Conservation (phyloP, 768 basidiomycete genomes). For the Suillus decipiens region DNA sequence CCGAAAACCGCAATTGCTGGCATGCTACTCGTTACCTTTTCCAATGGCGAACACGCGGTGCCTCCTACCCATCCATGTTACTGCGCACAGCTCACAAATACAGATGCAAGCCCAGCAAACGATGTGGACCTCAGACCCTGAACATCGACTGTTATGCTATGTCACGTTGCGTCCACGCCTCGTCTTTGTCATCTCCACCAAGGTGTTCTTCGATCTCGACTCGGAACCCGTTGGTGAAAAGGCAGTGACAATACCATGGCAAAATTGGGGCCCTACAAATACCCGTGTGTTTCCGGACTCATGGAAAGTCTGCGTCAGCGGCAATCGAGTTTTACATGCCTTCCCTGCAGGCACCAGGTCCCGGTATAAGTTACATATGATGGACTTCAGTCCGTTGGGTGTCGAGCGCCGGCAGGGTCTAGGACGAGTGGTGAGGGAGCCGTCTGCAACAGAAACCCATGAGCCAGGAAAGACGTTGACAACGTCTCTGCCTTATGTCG, state of each 20-base stretch:
- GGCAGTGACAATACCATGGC: slow-evolving; percentile 5
- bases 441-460: not conserved
- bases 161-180: not conserved
- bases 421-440: not conserved
- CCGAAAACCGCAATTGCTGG: not conserved
- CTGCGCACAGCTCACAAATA: not conserved
- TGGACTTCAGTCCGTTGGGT: slow-evolving; percentile 2
- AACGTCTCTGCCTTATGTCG: slow-evolving; percentile 8
- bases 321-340: not conserved
- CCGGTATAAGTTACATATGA: not conserved
- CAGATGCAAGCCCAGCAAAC: not conserved
- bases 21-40: not conserved
- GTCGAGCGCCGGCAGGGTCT: not conserved
- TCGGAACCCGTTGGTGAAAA: not conserved
- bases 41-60: not conserved
- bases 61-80: not conserved
- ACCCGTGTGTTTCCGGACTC: not conserved
- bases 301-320: not conserved
- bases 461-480: not conserved
- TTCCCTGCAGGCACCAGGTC: not conserved
- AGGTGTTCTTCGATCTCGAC: not conserved
- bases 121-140: not conserved
- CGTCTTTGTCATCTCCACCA: not conserved
- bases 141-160: not conserved
- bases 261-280: slow-evolving; percentile 9